These are phyloP conservation scores for Echium plantagineum DNA, from an alignment of 257 asterid genomes.

Conservation along the genomic window DNA sequence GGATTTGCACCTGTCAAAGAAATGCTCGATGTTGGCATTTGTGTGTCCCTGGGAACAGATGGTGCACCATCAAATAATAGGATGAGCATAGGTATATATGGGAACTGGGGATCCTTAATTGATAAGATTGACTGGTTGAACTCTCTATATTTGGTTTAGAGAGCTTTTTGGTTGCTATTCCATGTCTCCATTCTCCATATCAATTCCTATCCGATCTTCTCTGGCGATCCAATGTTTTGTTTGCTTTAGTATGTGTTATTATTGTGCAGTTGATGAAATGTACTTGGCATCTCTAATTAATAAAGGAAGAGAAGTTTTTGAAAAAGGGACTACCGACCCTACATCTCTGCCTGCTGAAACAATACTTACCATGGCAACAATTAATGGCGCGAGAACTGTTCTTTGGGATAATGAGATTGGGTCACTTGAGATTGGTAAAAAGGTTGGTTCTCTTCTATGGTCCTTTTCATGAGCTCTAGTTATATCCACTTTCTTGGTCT, in stretches of 20 bases:
- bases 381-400: conserved; percentile 57
- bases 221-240: not conserved
- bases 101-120: not conserved
- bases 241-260: not conserved
- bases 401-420: conserved; percentile 79
- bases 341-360: conserved; percentile 70
- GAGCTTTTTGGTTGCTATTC: not conserved
- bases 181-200: not conserved
- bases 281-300: conserved; percentile 76
- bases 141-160: conserved; percentile 1
- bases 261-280: conserved; percentile 72
- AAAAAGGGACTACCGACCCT: conserved; percentile 52
- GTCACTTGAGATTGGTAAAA: conserved; percentile 68
- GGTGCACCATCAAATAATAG: conserved; percentile 83
- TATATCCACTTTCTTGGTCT: not conserved
- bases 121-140: not conserved
- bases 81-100: conserved; percentile 72
- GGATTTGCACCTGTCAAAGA: conserved; percentile 68
- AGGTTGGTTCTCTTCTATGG: conserved; percentile 25
- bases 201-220: not conserved
- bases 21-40: conserved; percentile 65
- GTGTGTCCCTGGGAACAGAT: conserved; percentile 77
- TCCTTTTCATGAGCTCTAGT: not conserved
- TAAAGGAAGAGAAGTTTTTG: conserved; percentile 63
- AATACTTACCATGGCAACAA: conserved; percentile 63